Percentiles rank a stretch among this genome's conserved stretches.
These are phyloP conservation scores for Solanum sejunctum DNA, from an alignment of 257 asterid genomes.

Conservation along the genomic window DNA sequence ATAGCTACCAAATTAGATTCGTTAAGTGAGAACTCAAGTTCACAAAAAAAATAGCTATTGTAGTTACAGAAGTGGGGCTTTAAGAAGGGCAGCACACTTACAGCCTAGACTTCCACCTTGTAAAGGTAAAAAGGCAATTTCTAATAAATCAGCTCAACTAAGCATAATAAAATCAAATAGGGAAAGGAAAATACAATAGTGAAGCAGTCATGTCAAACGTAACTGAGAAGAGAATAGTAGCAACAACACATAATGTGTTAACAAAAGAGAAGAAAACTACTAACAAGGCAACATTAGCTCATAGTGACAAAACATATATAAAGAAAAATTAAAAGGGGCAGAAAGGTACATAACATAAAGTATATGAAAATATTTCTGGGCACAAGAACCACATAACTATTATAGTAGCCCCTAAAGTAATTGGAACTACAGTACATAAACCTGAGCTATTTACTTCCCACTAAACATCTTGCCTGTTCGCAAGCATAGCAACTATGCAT, in stretches of 20 bases:
- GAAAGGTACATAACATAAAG: background rate
- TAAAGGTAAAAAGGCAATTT: too few relatives aligned
- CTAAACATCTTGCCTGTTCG: background rate
- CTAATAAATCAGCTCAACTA: background rate
- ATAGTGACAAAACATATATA: background rate
- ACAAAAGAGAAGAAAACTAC: background rate
- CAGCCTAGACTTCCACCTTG: background rate
- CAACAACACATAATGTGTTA: background rate
- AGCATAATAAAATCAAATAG: background rate
- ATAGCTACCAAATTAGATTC: background rate
- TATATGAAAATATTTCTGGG: background rate
- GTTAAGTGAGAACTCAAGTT: background rate
- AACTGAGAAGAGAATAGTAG: background rate
- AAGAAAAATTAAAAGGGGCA: background rate
- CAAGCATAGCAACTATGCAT: background rate
- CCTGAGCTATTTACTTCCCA: background rate
- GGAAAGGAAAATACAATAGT: background rate
- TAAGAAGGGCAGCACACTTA: background rate
- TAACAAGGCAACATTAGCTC: background rate
- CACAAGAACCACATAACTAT: background rate
- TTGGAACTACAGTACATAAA: background rate
- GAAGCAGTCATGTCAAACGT: background rate
- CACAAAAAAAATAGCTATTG: background rate
- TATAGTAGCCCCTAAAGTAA: background rate
- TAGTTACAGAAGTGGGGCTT: background rate